Percentiles rank a stretch among this genome's conserved stretches.
phyloP scores from a whole-genome alignment of 768 basidiomycete genomes.

The Sarcodon aspratus region DNA sequence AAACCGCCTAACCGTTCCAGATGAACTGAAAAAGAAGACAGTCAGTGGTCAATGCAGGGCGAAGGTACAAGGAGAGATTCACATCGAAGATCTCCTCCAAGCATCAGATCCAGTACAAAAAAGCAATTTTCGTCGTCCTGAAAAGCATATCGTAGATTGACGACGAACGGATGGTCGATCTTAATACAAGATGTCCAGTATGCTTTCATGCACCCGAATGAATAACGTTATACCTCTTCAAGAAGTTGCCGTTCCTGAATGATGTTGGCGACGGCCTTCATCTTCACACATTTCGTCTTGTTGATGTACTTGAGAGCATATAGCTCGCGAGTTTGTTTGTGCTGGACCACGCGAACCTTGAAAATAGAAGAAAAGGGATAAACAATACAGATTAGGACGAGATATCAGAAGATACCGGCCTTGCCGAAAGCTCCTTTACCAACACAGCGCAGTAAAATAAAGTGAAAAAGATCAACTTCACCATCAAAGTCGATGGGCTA shows the following conservation, averaged over 20 bases:
- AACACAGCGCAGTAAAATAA: constrained; percentile 88
- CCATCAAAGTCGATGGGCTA: constrained; percentile 94
- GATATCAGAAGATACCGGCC: constrained; percentile 33
- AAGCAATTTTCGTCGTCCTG: constrained; percentile 99
- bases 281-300: constrained; percentile 94
- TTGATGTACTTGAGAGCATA: constrained; percentile 99
- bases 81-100: constrained; percentile 93
- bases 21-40: constrained; percentile 47
- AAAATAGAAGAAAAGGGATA: constrained; percentile 1
- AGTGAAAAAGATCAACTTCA: constrained; percentile 95
- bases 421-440: constrained; percentile 99
- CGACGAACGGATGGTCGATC: constrained; percentile 94
- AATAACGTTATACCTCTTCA: constrained; percentile 60
- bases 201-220: constrained; percentile 6
- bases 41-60: background rate
- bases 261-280: constrained; percentile 97
- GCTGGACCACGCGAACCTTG: constrained; percentile 97
- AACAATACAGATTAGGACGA: constrained; percentile 4
- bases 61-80: constrained; percentile 17
- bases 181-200: constrained; percentile 20
- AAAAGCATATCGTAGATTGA: constrained; percentile 92
- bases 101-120: constrained; percentile 95
- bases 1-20: constrained; percentile 71
- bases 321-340: constrained; percentile 94
- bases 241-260: constrained; percentile 91